Percentiles rank a stretch among this genome's conserved stretches.
These are phyloP conservation scores for Phoma herbarum DNA, from an alignment of 2,329 filamentous ascomycete species.

Conservation along the genomic window DNA sequence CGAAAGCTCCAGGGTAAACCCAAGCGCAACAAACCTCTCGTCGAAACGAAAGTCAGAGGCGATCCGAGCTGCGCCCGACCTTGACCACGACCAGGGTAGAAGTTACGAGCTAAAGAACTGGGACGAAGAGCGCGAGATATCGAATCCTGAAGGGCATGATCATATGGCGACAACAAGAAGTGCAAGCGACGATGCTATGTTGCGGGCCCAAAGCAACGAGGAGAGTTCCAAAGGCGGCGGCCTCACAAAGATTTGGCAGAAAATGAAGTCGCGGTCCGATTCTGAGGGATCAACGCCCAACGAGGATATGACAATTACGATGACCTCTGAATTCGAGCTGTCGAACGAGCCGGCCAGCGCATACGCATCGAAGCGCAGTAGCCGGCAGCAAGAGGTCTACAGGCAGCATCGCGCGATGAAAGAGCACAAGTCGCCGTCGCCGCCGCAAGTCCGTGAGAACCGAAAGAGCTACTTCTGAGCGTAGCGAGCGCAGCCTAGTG, in stretches of 20 bases:
- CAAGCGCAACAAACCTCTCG: conserved; percentile 15
- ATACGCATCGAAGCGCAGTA: conserved; percentile 8
- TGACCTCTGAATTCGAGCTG: conserved; percentile 30
- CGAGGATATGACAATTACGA: conserved; percentile 34
- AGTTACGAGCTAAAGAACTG: conserved; percentile 38
- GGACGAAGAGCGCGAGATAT: conserved; percentile 26
- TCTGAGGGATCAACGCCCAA: not conserved
- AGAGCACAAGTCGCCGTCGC: conserved; percentile 1
- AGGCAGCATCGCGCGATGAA: conserved; percentile 11
- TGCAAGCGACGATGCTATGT: conserved; percentile 24
- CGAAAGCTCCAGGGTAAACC: conserved; percentile 2
- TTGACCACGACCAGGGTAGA: conserved; percentile 24
- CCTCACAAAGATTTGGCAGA: conserved; percentile 23
- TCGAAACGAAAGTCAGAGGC: conserved; percentile 29
- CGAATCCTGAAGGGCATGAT: conserved; percentile 1
- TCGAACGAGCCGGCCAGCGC: conserved; percentile 23
- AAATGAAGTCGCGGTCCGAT: conserved; percentile 15
- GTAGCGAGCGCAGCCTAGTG: not conserved
- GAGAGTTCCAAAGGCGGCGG: conserved; percentile 2
- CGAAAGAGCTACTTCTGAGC: not conserved
- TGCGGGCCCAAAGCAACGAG: conserved; percentile 1
- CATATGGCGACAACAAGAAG: conserved; percentile 1
- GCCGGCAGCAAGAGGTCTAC: conserved; percentile 3
- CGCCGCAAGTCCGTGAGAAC: not conserved
- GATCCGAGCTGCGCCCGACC: conserved; percentile 24